These are phyloP conservation scores for Paramyrothecium sp. DNA, from an alignment of 2,329 filamentous ascomycete genomes.

Conservation along the genomic window DNA sequence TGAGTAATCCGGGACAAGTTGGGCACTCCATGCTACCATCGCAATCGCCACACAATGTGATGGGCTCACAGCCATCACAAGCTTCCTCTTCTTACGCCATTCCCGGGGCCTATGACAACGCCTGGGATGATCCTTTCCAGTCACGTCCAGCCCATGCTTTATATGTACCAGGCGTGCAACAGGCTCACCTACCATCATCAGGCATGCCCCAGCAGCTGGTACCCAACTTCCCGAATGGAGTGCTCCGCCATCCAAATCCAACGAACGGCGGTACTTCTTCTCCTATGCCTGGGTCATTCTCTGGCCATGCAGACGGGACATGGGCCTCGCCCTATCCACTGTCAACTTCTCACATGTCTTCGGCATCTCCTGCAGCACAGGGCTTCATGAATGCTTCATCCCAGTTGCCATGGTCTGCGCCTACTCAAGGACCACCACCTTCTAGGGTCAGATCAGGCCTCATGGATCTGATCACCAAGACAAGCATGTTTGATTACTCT, in stretches of 20 bases:
- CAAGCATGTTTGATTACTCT: slow-evolving; percentile 33
- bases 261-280: background rate
- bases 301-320: background rate
- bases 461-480: slow-evolving; percentile 34
- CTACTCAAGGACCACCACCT: background rate
- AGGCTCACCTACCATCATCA: no score
- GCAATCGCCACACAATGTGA: slow-evolving; percentile 2
- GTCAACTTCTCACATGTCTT: background rate
- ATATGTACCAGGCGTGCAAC: no score
- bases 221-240: no score
- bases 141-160: slow-evolving; percentile 1
- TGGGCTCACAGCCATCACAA: background rate
- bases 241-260: no score
- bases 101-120: slow-evolving; percentile 10
- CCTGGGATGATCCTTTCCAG: slow-evolving; percentile 13
- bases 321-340: background rate
- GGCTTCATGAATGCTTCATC: background rate
- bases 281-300: background rate
- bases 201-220: no score
- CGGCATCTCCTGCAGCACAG: background rate
- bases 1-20: background rate
- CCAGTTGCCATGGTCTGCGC: background rate
- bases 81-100: background rate
- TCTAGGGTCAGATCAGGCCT: slow-evolving; percentile 16
- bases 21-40: background rate